Evolutionary conservation across 1,139 yeast genomes (phyloP).

Genomic region (Debaryomyces fabryi): DNA sequence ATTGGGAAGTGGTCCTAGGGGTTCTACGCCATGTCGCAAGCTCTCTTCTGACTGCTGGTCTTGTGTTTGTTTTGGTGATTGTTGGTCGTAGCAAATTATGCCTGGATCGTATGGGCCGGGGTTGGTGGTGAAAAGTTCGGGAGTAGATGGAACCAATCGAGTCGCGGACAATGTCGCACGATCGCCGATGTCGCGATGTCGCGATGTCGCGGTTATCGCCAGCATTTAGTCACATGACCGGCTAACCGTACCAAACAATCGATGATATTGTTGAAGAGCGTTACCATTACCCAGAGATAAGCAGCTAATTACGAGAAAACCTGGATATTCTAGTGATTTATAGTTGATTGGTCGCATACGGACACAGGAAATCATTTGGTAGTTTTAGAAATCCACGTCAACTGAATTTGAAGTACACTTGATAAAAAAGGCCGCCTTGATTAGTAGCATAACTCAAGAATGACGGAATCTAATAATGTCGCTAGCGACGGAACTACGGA

Average conservation of each 20-base stretch:
- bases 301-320: background rate
- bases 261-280: background rate
- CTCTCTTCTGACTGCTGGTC: no score
- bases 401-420: background rate
- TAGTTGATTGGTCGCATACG: background rate
- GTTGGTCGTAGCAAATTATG: background rate
- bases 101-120: no score
- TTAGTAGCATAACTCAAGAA: background rate
- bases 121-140: no score
- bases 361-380: background rate
- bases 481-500: background rate
- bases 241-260: background rate
- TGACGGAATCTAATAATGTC: background rate
- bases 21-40: no score
- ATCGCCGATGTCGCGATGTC: background rate
- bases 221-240: background rate
- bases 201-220: background rate
- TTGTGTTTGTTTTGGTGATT: no score
- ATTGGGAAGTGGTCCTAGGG: no score
- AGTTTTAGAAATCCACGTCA: background rate
- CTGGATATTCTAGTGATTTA: background rate
- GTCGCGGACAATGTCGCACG: background rate
- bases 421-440: background rate
- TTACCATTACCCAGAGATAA: constrained; percentile 1
- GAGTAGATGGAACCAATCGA: no score